Conservation (phyloP, 2,329 filamentous ascomycete species). For the Pyricularia grisea region DNA sequence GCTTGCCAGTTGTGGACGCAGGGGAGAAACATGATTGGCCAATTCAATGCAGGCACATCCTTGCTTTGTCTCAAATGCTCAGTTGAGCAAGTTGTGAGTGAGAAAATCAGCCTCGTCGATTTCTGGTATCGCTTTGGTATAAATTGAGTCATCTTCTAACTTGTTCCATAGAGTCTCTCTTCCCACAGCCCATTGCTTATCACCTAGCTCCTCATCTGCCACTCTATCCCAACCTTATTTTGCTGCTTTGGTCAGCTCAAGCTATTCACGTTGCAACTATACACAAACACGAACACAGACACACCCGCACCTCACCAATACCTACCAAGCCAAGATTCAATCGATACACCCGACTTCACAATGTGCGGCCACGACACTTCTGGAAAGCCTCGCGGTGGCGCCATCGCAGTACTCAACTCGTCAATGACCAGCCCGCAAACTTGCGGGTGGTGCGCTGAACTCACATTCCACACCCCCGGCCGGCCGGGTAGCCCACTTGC, state of each 20-base stretch:
- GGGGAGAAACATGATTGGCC: background rate
- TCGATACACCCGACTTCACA: no score
- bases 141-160: background rate
- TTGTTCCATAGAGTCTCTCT: no score
- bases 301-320: no score
- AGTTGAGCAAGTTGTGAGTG: background rate
- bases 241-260: background rate
- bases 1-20: background rate
- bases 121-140: background rate
- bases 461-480: slow-evolving; percentile 2
- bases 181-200: no score
- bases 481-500: background rate
- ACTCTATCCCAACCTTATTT: background rate
- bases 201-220: background rate
- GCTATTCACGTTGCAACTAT: background rate
- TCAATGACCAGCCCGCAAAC: background rate
- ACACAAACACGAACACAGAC: no score
- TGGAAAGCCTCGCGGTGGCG: background rate
- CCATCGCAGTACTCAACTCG: background rate
- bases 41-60: background rate
- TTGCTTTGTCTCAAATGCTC: background rate
- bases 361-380: slow-evolving; percentile 4
- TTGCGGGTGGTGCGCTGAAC: background rate
- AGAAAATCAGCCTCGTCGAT: background rate
- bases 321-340: no score